Evolutionary conservation across 2,329 filamentous ascomycete genomes (phyloP).

Genomic region (Aureobasidium musti): DNA sequence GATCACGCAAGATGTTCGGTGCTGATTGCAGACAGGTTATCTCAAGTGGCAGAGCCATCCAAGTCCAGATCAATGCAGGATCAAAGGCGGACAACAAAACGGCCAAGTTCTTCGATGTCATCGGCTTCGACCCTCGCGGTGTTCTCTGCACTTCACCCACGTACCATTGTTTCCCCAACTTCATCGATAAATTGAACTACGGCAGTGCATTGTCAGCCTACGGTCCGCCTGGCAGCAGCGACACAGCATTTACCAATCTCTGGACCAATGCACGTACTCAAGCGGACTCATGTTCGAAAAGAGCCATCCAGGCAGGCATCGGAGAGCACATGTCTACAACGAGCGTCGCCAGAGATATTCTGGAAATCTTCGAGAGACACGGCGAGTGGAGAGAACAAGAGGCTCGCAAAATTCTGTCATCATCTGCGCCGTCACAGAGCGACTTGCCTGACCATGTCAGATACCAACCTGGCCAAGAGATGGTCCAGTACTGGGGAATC

Average conservation of each 20-base stretch:
- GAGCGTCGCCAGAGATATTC: slow-evolving; percentile 51
- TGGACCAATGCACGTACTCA: slow-evolving; percentile 45
- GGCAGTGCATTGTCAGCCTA: slow-evolving; percentile 38
- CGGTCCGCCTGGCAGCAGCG: slow-evolving; percentile 45
- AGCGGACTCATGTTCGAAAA: slow-evolving; percentile 35
- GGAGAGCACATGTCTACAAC: slow-evolving; percentile 50
- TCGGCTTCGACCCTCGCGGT: slow-evolving; percentile 49
- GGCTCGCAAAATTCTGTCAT: slow-evolving; percentile 29
- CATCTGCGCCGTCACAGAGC: not conserved
- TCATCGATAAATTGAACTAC: slow-evolving; percentile 37
- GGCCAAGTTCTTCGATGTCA: slow-evolving; percentile 42
- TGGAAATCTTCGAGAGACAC: slow-evolving; percentile 51
- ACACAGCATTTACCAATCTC: slow-evolving; percentile 44
- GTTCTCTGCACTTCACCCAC: slow-evolving; percentile 43
- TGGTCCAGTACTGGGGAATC: slow-evolving; percentile 47
- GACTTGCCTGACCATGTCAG: slow-evolving; percentile 36
- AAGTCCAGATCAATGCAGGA: slow-evolving; percentile 44
- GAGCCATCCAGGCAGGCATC: slow-evolving; percentile 35
- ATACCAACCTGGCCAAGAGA: slow-evolving; percentile 37
- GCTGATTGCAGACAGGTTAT: slow-evolving; percentile 36
- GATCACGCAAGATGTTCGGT: no score
- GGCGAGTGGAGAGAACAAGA: slow-evolving; percentile 41
- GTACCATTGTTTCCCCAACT: slow-evolving; percentile 42
- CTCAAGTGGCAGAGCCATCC: slow-evolving; percentile 41
- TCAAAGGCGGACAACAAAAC: slow-evolving; percentile 16